These are phyloP conservation scores for Ochetophila trinervis DNA, from an alignment of 306 rosid species.

Conservation along the genomic window DNA sequence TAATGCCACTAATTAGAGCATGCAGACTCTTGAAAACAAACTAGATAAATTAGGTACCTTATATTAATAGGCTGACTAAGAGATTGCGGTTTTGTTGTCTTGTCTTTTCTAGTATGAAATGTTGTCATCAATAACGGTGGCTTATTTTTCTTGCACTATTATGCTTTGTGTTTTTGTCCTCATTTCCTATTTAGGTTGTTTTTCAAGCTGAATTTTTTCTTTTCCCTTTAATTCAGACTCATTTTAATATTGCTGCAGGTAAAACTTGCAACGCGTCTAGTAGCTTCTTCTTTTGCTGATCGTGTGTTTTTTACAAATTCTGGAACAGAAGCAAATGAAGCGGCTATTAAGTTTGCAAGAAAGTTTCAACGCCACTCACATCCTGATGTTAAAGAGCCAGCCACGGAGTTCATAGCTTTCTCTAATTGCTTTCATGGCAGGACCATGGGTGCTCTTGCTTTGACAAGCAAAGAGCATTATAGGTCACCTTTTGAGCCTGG, in stretches of 20 bases:
- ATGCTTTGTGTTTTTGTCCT: not conserved
- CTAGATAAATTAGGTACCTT: no score
- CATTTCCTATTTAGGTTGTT: not conserved
- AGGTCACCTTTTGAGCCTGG: conserved; percentile 88
- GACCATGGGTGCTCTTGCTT: conserved; percentile 91
- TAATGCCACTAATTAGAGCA: no score
- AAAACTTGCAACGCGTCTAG: conserved; percentile 77
- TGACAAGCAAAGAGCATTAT: conserved; percentile 90
- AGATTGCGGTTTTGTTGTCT: no score
- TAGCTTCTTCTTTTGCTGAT: conserved; percentile 72
- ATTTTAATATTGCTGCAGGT: conserved; percentile 47
- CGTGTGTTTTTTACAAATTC: conserved; percentile 83
- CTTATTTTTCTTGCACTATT: not conserved
- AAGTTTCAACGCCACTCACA: conserved; percentile 63
- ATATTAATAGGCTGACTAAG: no score
- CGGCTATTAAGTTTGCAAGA: conserved; percentile 88
- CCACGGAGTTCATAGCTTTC: conserved; percentile 71
- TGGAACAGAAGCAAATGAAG: conserved; percentile 96
- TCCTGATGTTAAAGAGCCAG: conserved; percentile 50
- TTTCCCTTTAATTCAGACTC: not conserved
- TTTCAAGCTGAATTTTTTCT: not conserved
- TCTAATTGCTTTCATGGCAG: conserved; percentile 88
- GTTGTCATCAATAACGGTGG: no score
- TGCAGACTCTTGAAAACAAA: no score
- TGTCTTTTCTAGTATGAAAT: no score